Conservation (phyloP, 495 filamentous ascomycete genomes). For the Penicillium waksmanii region DNA sequence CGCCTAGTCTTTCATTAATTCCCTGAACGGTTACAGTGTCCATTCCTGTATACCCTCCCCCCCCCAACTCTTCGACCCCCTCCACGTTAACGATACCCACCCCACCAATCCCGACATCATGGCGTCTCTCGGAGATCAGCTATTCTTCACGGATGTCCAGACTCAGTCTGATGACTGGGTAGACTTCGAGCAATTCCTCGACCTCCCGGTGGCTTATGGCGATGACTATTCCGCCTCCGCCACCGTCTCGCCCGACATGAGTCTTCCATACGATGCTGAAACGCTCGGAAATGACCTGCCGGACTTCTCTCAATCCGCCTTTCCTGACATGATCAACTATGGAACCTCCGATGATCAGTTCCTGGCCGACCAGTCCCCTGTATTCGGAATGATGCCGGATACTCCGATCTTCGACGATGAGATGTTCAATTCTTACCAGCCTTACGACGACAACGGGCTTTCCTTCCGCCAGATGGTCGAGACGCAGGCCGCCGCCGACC, state of each 20-base stretch:
- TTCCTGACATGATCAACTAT: slow-evolving; percentile 35
- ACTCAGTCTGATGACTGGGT: slow-evolving; percentile 34
- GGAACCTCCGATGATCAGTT: slow-evolving; percentile 28
- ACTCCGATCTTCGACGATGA: slow-evolving; percentile 32
- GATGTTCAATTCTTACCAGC: slow-evolving; percentile 27
- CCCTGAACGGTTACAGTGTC: slow-evolving; percentile 7
- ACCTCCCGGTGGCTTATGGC: slow-evolving; percentile 37
- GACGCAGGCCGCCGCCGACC: slow-evolving; percentile 43
- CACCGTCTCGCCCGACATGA: slow-evolving; percentile 40
- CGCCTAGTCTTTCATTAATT: slow-evolving; percentile 15
- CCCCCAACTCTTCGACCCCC: background rate
- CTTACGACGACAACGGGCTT: slow-evolving; percentile 26
- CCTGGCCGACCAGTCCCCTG: slow-evolving; percentile 23
- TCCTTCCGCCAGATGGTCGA: slow-evolving; percentile 45
- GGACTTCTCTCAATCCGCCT: slow-evolving; percentile 27
- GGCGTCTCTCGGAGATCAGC: slow-evolving; percentile 32
- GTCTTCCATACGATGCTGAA: slow-evolving; percentile 34
- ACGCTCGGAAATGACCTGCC: slow-evolving; percentile 27
- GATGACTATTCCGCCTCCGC: slow-evolving; percentile 39
- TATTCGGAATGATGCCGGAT: slow-evolving; percentile 29
- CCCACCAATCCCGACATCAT: slow-evolving; percentile 15
- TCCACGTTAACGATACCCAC: slow-evolving; percentile 13
- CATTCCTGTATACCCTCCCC: background rate
- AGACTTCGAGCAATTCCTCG: slow-evolving; percentile 45
- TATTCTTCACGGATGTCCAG: slow-evolving; percentile 23